Evolutionary conservation across 495 filamentous ascomycete genomes (phyloP), one percentile per base, ranked within the genome.

Genomic region (Penicillium cataractarum): DNA sequence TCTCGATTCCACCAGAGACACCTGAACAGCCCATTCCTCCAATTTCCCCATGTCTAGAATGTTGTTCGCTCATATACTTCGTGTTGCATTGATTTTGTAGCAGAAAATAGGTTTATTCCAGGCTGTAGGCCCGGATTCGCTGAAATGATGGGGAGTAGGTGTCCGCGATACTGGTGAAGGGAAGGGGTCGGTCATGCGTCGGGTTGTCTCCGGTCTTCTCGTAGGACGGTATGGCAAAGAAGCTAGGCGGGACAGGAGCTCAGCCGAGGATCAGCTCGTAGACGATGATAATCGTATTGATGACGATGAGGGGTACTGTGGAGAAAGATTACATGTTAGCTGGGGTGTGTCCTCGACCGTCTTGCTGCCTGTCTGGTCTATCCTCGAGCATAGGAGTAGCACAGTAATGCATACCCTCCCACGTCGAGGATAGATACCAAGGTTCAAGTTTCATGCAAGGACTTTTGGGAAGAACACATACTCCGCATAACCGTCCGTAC

Each of bases 401-500:
- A n/a, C n/a, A n/a, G n/a, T n/a, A 21, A 19, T 13, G 19, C 53
- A 42, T 39, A 24, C 13, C 22, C 19, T 49, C n/a, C 9, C n/a
- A n/a, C 3, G 21, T 35, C 15, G 26, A 8, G 22, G 27, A 21
- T 24, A 22, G 19, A 61, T 15, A n/a, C 0, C 46, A 29, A n/a
- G 46, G 12, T 5, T 27, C 22, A 17, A 9, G 0, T 9, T 44
- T 6, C 10, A 10, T 4, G 22, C 6, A 22, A 21, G 19, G 4
- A 10, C 10, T 17, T 39, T 22, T 12, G 58, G 51, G 27, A 15
- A 6, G 19, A 7, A 7, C 22, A 87, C 92, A 57, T 85, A 98
- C 94, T 92, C 80, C 95, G 87, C 92, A 97, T 97, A 52, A 98
- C 76, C 56, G 92, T 97, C 77, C 95, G 80, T 63, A 97, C 92